phyloP scores from a whole-genome alignment of 345 rosid species.

The Microthlaspi erraticum region DNA sequence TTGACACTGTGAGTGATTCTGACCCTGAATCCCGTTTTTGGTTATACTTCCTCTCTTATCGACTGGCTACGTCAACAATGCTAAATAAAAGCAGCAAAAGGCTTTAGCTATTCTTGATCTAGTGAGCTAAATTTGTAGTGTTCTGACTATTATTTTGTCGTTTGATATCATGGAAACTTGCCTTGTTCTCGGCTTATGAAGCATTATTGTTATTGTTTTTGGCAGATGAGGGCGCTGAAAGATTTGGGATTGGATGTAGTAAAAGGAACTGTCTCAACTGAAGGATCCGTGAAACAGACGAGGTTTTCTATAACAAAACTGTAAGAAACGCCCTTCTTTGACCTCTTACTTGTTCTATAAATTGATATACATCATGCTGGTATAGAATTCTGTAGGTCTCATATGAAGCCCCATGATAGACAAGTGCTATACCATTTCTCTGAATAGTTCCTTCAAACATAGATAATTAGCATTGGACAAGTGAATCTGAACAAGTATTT shows the following conservation, averaged over 20 bases:
- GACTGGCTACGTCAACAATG: not conserved
- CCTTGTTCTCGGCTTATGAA: conserved; percentile 18
- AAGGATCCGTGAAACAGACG: conserved; percentile 80
- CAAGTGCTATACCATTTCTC: not conserved
- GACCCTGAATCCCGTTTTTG: not conserved
- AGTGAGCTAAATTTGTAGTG: conserved; percentile 1
- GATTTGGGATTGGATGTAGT: conserved; percentile 85
- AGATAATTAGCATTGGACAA: not conserved
- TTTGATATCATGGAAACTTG: conserved; percentile 5
- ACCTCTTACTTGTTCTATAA: conserved; percentile 5
- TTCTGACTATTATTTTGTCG: not conserved
- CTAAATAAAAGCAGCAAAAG: not conserved
- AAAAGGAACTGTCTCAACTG: conserved; percentile 81
- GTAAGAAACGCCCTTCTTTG: conserved; percentile 55
- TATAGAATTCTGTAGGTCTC: not conserved
- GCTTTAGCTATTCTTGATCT: conserved; percentile 2
- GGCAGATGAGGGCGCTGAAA: conserved; percentile 88
- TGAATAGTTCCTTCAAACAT: not conserved
- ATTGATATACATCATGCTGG: not conserved
- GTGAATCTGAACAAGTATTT: not conserved
- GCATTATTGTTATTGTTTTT: not conserved
- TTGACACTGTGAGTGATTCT: conserved; percentile 72
- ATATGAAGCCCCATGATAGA: not conserved
- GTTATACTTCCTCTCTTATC: not conserved
- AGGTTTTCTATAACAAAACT: conserved; percentile 69